Percentiles rank a stretch among this genome's conserved stretches.
Evolutionary conservation across 2,329 filamentous ascomycete species (phyloP).

Genomic region (Alternaria ventricosa): DNA sequence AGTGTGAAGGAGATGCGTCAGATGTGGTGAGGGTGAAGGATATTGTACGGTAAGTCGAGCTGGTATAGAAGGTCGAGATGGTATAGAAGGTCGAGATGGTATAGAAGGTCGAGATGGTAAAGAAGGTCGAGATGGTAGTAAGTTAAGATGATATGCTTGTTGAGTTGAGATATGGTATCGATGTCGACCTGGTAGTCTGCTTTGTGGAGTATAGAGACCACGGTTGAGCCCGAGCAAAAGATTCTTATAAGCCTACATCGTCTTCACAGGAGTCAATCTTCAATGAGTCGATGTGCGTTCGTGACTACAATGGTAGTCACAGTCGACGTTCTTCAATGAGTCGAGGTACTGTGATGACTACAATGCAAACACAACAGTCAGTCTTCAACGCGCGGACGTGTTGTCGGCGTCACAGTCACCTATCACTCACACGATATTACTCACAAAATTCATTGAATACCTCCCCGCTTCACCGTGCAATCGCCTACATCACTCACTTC

Average conservation of each 20-base stretch:
- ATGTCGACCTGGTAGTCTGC: too few relatives aligned
- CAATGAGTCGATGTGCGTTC: not conserved
- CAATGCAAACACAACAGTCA: not conserved
- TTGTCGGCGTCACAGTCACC: not conserved
- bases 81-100: too few relatives aligned
- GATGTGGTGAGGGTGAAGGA: too few relatives aligned
- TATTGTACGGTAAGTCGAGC: too few relatives aligned
- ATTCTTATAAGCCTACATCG: not conserved
- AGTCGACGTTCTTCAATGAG: not conserved
- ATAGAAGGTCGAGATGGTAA: too few relatives aligned
- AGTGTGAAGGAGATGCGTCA: too few relatives aligned
- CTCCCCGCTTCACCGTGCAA: not conserved
- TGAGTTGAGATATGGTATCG: too few relatives aligned
- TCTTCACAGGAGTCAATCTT: not conserved
- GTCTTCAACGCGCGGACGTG: not conserved
- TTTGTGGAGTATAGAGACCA: not conserved
- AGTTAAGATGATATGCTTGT: too few relatives aligned
- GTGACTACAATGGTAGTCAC: not conserved
- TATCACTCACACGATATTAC: not conserved
- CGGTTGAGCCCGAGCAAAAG: not conserved
- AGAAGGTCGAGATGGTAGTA: too few relatives aligned
- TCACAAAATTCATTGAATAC: not conserved
- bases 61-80: too few relatives aligned
- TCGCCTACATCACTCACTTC: conserved; percentile 13
- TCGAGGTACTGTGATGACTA: not conserved